A percentile compares a stretch with the other conserved stretches of the same genome.
These are phyloP conservation scores for Botryosphaeria dothidea DNA, from an alignment of 2,329 filamentous ascomycete genomes.

Conservation along the genomic window DNA sequence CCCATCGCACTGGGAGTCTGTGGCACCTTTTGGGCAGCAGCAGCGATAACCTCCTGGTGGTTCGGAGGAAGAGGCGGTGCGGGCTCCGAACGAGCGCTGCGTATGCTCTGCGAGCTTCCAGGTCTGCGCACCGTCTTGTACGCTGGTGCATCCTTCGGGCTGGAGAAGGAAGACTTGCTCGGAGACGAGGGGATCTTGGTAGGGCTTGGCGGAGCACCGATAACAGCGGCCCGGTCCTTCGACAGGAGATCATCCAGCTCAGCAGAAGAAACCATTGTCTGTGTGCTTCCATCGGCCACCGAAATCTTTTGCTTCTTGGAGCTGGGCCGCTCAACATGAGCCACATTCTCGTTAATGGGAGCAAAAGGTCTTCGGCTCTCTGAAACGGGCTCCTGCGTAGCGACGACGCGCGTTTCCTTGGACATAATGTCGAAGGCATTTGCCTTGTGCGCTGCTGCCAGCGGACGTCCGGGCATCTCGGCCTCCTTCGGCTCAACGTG, in stretches of 20 bases:
- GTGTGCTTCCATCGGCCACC: slow-evolving; percentile 59
- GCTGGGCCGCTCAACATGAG: not conserved
- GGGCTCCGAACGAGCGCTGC: slow-evolving; percentile 45
- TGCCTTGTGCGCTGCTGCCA: not conserved
- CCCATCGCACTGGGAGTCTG: slow-evolving; percentile 63
- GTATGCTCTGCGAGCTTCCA: slow-evolving; percentile 71
- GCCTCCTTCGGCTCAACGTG: slow-evolving; percentile 31
- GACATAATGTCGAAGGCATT: slow-evolving; percentile 5
- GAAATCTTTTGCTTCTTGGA: slow-evolving; percentile 14
- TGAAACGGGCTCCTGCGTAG: not conserved
- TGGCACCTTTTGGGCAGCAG: slow-evolving; percentile 56
- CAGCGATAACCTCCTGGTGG: slow-evolving; percentile 82
- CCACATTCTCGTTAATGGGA: slow-evolving; percentile 21
- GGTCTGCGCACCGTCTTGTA: slow-evolving; percentile 56
- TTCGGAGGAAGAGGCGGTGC: slow-evolving; percentile 78
- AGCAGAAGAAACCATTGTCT: slow-evolving; percentile 80
- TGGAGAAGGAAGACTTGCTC: slow-evolving; percentile 22
- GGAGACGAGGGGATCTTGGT: slow-evolving; percentile 30
- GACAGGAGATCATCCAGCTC: slow-evolving; percentile 75
- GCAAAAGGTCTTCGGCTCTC: not conserved
- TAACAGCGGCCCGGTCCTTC: slow-evolving; percentile 37
- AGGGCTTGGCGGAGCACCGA: slow-evolving; percentile 29
- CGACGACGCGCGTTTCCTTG: slow-evolving; percentile 7
- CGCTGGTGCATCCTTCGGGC: not conserved
- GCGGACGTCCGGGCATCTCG: slow-evolving; percentile 27